Percentiles rank a stretch among this genome's conserved stretches.
Evolutionary conservation across 805 yeast genomes (phyloP).

Genomic region (Lachancea nothofagi): DNA sequence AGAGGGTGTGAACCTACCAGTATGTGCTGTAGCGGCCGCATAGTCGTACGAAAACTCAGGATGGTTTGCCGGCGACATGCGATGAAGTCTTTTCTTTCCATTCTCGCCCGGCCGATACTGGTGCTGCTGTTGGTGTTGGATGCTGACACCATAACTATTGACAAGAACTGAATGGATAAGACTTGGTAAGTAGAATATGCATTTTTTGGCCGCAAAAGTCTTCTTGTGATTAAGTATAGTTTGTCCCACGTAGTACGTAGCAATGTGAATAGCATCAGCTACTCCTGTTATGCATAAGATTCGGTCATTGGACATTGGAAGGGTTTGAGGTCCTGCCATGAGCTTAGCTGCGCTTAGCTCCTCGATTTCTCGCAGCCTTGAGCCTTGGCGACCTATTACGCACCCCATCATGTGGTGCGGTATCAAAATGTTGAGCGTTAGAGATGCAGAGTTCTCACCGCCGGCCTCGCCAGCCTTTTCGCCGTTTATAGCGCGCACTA

Average conservation of each 20-base stretch:
- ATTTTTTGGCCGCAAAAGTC: conserved; percentile 42
- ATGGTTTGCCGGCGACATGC: background rate
- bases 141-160: conserved; percentile 15
- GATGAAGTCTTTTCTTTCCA: conserved; percentile 17
- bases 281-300: conserved; percentile 67
- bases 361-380: conserved; percentile 72
- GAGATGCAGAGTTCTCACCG: conserved; percentile 52
- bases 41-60: conserved; percentile 6
- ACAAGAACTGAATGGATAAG: conserved; percentile 25
- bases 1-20: conserved; percentile 25
- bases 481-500: conserved; percentile 50
- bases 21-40: conserved; percentile 23
- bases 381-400: conserved; percentile 73
- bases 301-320: conserved; percentile 76
- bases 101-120: conserved; percentile 23
- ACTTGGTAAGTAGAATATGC: conserved; percentile 31
- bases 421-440: conserved; percentile 55
- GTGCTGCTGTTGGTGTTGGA: conserved; percentile 26
- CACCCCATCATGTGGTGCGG: conserved; percentile 80
- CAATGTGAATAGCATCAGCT: conserved; percentile 83
- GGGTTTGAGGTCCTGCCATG: conserved; percentile 63
- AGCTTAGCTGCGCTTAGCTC: conserved; percentile 73
- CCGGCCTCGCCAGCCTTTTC: conserved; percentile 50
- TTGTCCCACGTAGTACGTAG: conserved; percentile 67
- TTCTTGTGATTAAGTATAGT: conserved; percentile 54